Conservation (phyloP, 306 rosid genomes). For the Prunus mira region DNA sequence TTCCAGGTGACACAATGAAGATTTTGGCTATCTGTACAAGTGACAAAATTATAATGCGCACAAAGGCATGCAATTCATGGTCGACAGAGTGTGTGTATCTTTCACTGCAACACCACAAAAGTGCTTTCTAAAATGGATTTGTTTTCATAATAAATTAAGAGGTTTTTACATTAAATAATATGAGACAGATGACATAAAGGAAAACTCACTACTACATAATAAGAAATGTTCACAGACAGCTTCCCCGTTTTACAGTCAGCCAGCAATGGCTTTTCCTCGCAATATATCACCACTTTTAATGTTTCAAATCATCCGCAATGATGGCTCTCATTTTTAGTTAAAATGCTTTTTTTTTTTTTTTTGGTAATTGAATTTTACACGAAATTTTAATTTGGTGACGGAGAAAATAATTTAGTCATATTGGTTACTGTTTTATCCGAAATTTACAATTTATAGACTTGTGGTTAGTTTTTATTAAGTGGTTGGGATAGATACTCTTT, state of each 20-base stretch:
- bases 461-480: accelerated
- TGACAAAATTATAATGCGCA: neutral
- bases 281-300: neutral
- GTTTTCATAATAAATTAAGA: neutral
- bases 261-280: neutral
- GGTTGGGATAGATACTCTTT: no score
- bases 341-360: no score
- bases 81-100: neutral
- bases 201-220: neutral
- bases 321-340: neutral
- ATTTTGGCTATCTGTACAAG: neutral
- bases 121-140: no score
- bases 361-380: no score
- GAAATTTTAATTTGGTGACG: no score
- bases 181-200: neutral
- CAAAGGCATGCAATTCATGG: neutral
- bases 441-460: no score
- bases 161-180: neutral
- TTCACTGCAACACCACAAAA: neutral
- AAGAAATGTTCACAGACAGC: neutral
- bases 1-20: neutral
- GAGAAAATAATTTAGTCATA: no score
- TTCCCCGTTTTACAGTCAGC: neutral
- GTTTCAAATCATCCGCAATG: neutral
- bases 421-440: no score